Base-by-base conservation (phyloP, 306 rosid genomes). In the Quercus mongolica region DNA sequence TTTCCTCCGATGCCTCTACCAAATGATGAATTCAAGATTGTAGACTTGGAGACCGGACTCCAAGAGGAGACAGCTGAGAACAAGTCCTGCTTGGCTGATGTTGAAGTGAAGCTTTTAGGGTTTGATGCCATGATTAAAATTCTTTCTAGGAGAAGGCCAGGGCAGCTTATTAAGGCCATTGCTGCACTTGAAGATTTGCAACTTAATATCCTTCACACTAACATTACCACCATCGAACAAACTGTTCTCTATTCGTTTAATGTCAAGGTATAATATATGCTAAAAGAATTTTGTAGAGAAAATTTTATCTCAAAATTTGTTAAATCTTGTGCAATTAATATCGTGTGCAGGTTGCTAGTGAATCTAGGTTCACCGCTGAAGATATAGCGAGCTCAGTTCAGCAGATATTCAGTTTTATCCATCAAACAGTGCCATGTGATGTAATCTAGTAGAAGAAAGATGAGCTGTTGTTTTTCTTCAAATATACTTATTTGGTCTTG, bases 131-230 rank as follows among this genome's bases (percentile, higher is more conserved):
- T 92, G 97, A 92, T 95, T 75, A 95, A 95, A 68, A 91, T 95
- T 73, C 82, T 95, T 0, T 95, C 97, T 11, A 88, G 97, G 71
- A 91, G 98, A 83, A 87, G 98, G 72, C 95, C 96, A 2, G 96
- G 99, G 0, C 99, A 92, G 83, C 91, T 95, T 73, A 86, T 95
- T 17, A 95, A 95, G 83, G 58, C 92, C 79, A 95, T 95, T 56
- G 97, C 99, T n/a, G 98, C 99, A 0, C 94, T 95, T 2, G 98
- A 95, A 87, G 99, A 95, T 84, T 81, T 95, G 69, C 99, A 95
- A 74, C 87, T 95, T 2, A 90, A 84, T 44, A 91, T 95, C 69
- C 99, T 95, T 73, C 99, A 95, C 56, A 95, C 99, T 15, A 95
- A 95, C 81, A 92, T 95, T 70, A 95, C 99, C 80, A 95, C 98